phyloP scores from a whole-genome alignment of 495 filamentous ascomycete genomes.

The Penicillium goetzii region DNA sequence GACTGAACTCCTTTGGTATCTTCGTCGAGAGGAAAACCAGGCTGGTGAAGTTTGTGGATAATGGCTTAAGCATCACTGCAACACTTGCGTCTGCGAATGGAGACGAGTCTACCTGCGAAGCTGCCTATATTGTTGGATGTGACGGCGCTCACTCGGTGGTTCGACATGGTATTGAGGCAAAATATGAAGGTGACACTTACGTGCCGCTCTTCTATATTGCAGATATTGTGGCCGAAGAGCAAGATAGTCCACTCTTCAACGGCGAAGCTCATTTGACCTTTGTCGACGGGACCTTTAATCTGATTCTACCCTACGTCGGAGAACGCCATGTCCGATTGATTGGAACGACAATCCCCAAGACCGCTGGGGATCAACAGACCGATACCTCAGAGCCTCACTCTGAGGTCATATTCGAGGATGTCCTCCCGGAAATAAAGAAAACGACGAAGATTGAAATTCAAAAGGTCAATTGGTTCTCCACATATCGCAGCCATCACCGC shows the following conservation, averaged over 20 bases:
- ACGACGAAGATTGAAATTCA: conserved; percentile 29
- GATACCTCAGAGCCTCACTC: conserved; percentile 9
- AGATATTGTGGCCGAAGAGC: conserved; percentile 34
- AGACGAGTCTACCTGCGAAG: conserved; percentile 29
- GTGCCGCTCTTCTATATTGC: conserved; percentile 40
- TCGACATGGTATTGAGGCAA: conserved; percentile 30
- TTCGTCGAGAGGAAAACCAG: conserved; percentile 37
- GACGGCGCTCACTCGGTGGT: conserved; percentile 43
- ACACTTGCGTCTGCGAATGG: conserved; percentile 23
- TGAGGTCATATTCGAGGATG: conserved; percentile 36
- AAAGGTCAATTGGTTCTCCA: conserved; percentile 44
- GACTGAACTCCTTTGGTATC: conserved; percentile 36
- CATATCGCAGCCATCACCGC: conserved; percentile 41
- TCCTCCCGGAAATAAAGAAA: conserved; percentile 28
- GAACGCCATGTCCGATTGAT: conserved; percentile 29
- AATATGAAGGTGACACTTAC: conserved; percentile 39
- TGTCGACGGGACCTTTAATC: conserved; percentile 32
- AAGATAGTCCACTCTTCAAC: conserved; percentile 34
- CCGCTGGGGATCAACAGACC: neutral
- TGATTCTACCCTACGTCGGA: conserved; percentile 34
- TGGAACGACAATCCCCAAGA: conserved; percentile 23
- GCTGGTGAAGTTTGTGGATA: conserved; percentile 33
- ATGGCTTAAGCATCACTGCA: conserved; percentile 32
- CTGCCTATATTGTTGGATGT: conserved; percentile 41
- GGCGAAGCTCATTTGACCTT: conserved; percentile 40